Percentiles rank a stretch among this genome's conserved stretches.
These are phyloP conservation scores for Arthrobotrys pseudoclavata DNA, from an alignment of 2,329 filamentous ascomycete genomes.

Conservation along the genomic window DNA sequence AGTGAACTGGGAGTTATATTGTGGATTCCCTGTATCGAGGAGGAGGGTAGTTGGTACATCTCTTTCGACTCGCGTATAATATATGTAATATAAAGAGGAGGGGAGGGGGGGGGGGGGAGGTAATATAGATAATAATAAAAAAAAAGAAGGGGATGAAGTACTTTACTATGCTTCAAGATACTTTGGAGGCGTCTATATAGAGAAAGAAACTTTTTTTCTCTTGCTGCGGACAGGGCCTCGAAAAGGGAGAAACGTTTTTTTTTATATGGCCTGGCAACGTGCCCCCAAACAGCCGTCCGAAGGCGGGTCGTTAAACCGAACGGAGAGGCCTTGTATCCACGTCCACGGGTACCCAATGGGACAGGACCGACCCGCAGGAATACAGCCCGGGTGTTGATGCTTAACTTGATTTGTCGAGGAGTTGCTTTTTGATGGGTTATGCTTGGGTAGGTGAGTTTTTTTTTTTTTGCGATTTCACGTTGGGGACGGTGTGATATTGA, in stretches of 20 bases:
- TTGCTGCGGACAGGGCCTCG: conserved; percentile 8
- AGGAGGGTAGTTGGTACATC: conserved; percentile 46
- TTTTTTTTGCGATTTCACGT: conserved; percentile 7
- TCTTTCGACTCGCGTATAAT: conserved; percentile 11
- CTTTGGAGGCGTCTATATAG: conserved; percentile 27
- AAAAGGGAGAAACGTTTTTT: conserved; percentile 31
- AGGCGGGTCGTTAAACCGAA: conserved; percentile 27
- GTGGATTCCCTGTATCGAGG: conserved; percentile 44
- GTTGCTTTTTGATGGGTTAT: conserved; percentile 23
- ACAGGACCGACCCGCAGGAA: conserved; percentile 23
- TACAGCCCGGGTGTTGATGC: conserved; percentile 23
- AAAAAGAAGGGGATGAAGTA: conserved; percentile 15
- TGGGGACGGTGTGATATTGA: conserved; percentile 29
- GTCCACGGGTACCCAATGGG: conserved; percentile 26
- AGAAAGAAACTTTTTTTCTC: conserved; percentile 8
- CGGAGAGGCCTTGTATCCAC: conserved; percentile 22
- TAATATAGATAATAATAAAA: not conserved
- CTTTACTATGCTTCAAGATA: conserved; percentile 29
- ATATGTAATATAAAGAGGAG: not conserved
- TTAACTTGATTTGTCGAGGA: conserved; percentile 32
- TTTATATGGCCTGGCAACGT: conserved; percentile 23
- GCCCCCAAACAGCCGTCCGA: conserved; percentile 26
- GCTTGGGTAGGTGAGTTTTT: conserved; percentile 18
- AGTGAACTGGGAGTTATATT: conserved; percentile 34
- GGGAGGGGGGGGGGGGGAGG: not conserved